phyloP scores from a whole-genome alignment of 148 eudicot genomes.

The Salicornia ramosissima region DNA sequence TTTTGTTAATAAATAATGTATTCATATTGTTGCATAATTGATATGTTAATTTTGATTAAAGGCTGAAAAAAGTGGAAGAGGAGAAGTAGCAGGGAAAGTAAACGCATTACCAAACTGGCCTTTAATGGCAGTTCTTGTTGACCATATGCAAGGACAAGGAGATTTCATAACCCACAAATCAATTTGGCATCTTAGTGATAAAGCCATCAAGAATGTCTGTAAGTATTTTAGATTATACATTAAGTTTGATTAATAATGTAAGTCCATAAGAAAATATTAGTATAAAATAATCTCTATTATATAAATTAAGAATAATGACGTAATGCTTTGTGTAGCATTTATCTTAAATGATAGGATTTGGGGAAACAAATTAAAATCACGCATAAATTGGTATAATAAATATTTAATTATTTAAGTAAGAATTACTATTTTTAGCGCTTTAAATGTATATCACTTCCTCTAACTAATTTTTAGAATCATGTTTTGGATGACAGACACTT shows the following conservation, averaged over 20 bases:
- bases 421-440: too few relatives aligned
- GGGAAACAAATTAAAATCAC: too few relatives aligned
- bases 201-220: slow-evolving; percentile 74
- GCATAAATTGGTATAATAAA: too few relatives aligned
- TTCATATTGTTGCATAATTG: too few relatives aligned
- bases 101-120: slow-evolving; percentile 70
- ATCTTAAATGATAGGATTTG: too few relatives aligned
- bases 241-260: background rate
- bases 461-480: too few relatives aligned
- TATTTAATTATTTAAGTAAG: too few relatives aligned
- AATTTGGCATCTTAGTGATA: slow-evolving; percentile 81
- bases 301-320: too few relatives aligned
- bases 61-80: slow-evolving; percentile 28
- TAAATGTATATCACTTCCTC: too few relatives aligned
- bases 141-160: slow-evolving; percentile 73
- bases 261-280: background rate
- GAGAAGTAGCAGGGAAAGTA: slow-evolving; percentile 28
- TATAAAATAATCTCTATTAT: too few relatives aligned
- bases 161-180: slow-evolving; percentile 65
- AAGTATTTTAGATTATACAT: slow-evolving; percentile 21
- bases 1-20: too few relatives aligned
- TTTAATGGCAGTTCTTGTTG: slow-evolving; percentile 77
- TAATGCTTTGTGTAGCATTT: background rate
- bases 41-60: background rate
- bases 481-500: slow-evolving; percentile 37